Evolutionary conservation across 331 rosid genomes (phyloP).

Genomic region (Stylosanthes scabra): DNA sequence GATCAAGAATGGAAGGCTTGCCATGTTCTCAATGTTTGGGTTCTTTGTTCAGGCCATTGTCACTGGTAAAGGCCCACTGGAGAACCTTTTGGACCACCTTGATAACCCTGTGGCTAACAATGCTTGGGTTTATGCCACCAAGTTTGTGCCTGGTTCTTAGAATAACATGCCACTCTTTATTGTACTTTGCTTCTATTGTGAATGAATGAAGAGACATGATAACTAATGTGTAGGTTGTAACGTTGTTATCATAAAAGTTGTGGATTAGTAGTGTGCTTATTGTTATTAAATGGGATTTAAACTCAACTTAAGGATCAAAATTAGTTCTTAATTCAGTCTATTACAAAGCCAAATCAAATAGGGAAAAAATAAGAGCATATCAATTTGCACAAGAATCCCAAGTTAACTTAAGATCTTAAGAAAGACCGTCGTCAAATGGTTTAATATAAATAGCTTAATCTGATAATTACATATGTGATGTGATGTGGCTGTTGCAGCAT

Average conservation of each 20-base stretch:
- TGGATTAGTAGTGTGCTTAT: slow-evolving; percentile 36
- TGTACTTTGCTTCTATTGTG: slow-evolving; percentile 26
- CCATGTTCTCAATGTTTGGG: slow-evolving; percentile 94
- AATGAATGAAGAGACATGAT: slow-evolving; percentile 20
- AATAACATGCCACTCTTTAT: not conserved
- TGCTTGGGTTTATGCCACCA: slow-evolving; percentile 92
- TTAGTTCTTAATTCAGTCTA: not conserved
- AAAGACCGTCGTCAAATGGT: no score
- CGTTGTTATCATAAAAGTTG: slow-evolving; percentile 18
- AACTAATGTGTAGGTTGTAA: slow-evolving; percentile 32
- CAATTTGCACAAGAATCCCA: no score
- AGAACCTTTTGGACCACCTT: slow-evolving; percentile 83
- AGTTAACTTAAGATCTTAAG: no score
- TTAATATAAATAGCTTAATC: no score
- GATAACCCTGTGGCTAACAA: slow-evolving; percentile 90
- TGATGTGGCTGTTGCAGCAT: not conserved
- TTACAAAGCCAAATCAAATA: not conserved
- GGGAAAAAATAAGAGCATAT: no score
- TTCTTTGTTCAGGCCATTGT: slow-evolving; percentile 95
- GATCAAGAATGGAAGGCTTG: slow-evolving; percentile 79
- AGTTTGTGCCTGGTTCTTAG: slow-evolving; percentile 78
- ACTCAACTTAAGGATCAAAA: no score
- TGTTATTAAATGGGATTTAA: no score
- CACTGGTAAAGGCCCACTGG: slow-evolving; percentile 85
- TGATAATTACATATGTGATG: no score